A percentile compares a stretch with the other conserved stretches of the same genome.
Evolutionary conservation across 805 yeast species (phyloP).

Genomic region (Wickerhamiella vanderwaltii): DNA sequence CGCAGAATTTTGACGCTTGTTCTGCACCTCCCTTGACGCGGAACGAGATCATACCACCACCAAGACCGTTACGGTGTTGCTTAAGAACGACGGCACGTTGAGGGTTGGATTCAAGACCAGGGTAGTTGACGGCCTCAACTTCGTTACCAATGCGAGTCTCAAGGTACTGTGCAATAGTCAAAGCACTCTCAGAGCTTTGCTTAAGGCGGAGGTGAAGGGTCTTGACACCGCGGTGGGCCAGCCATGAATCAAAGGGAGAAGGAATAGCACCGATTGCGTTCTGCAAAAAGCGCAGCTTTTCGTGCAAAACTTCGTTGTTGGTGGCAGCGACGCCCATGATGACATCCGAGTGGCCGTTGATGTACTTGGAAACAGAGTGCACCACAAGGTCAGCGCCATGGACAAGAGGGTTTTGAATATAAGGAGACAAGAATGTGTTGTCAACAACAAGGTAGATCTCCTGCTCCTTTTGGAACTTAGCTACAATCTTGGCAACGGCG

Average conservation of each 20-base stretch:
- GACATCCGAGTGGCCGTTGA: conserved; percentile 87
- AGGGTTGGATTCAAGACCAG: conserved; percentile 60
- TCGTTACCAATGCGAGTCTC: conserved; percentile 30
- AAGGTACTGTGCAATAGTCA: conserved; percentile 55
- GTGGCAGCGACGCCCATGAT: conserved; percentile 76
- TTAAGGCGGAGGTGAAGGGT: conserved; percentile 70
- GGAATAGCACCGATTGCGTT: conserved; percentile 84
- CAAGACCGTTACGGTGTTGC: conserved; percentile 75
- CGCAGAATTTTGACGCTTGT: conserved; percentile 63
- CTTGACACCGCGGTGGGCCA: conserved; percentile 84
- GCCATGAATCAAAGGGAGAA: conserved; percentile 84
- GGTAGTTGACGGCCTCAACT: conserved; percentile 66
- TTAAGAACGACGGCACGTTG: conserved; percentile 49
- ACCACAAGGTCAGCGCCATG: conserved; percentile 81
- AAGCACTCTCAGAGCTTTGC: conserved; percentile 56
- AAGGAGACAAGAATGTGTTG: conserved; percentile 81
- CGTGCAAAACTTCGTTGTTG: conserved; percentile 47
- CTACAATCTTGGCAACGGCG: conserved; percentile 45
- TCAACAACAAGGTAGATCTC: conserved; percentile 56
- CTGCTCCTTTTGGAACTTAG: conserved; percentile 31
- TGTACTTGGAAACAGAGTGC: conserved; percentile 81
- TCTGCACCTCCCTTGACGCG: conserved; percentile 72
- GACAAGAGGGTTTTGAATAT: conserved; percentile 69
- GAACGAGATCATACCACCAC: conserved; percentile 88
- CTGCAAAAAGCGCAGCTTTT: conserved; percentile 62